Base-by-base conservation (phyloP, 176 grass and related monocot genomes). In the Typha latifolia region DNA sequence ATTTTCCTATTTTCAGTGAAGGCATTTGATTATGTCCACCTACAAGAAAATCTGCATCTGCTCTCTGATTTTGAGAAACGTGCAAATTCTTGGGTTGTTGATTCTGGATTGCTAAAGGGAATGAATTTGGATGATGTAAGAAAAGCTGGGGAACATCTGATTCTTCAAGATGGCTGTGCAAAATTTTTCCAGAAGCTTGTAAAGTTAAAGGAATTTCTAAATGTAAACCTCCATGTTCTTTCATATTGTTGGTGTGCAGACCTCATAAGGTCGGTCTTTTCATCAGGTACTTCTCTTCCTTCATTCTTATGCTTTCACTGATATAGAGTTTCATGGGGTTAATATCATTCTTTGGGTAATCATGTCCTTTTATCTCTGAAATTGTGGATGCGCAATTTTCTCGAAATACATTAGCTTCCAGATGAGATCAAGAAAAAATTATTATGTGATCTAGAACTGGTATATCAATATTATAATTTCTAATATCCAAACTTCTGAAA, bases 171-270 rank as follows among this genome's bases (percentile, higher is more conserved):
- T 59, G 94, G 94, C 11, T 93, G 89, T 78, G 80, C 48, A 82
- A 82, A 50, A 37, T 97, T 97, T 80, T 97, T 93, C 67, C 83
- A 93, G 68, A 85, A 93, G 74, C 77, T 90, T 82, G 70, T 81
- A 26, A 74, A 82, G 68, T 64, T 62, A 81, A 97, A 79, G 73
- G 80, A 78, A 27, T 72, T 77, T 15, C 67, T 69, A 50, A 79
- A 87, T 63, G 67, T 86, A 14, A 86, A 97, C 92, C 57, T 92
- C 29, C 94, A 97, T 77, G 66, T 97, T 92, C 88, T 97, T 69
- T 92, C 93, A 61, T 92, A 86, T 74, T 97, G 94, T 56, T 93
- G 94, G 88, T 97, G 94, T 80, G 85, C 76, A 16, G 94, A 97
- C 20, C 94, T 97, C 68, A 97, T 97, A 49, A 82, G 89, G 67